Conservation (phyloP, 768 basidiomycete genomes). For the Cystobasidium tubakii region DNA sequence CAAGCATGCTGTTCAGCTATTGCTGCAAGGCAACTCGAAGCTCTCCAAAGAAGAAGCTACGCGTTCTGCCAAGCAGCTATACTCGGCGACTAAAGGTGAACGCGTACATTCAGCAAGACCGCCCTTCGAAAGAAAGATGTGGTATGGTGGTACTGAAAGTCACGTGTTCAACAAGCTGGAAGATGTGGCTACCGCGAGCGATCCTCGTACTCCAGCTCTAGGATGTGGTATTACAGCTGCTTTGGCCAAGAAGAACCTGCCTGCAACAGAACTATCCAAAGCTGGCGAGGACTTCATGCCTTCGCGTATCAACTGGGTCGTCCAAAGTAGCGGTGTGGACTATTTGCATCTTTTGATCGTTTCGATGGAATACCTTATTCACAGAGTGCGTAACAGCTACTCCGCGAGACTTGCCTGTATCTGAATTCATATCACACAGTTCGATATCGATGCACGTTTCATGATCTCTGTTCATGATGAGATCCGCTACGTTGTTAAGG, state of each 20-base stretch:
- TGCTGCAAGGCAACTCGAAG: conserved; percentile 73
- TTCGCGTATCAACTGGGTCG: conserved; percentile 98
- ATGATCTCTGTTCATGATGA: conserved; percentile 97
- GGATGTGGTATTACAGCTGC: conserved; percentile 91
- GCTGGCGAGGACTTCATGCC: conserved; percentile 80
- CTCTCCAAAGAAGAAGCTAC: conserved; percentile 75
- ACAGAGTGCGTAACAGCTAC: conserved; percentile 37
- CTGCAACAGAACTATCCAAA: conserved; percentile 51
- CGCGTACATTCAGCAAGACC: conserved; percentile 40
- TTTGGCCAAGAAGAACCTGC: conserved; percentile 80
- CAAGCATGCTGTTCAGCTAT: conserved; percentile 79
- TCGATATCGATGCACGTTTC: conserved; percentile 81
- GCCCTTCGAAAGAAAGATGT: conserved; percentile 64
- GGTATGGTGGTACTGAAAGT: conserved; percentile 94
- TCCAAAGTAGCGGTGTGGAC: conserved; percentile 96
- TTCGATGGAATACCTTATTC: conserved; percentile 80
- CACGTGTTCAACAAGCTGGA: conserved; percentile 97
- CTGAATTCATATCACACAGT: too few relatives aligned
- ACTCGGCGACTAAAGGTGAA: conserved; percentile 80
- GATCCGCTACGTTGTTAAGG: conserved; percentile 82
- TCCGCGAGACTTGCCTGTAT: too few relatives aligned
- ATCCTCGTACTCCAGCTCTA: conserved; percentile 83
- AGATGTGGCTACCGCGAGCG: conserved; percentile 78
- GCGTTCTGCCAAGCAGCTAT: conserved; percentile 72
- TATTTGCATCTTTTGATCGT: conserved; percentile 95